Evolutionary conservation across 2,329 filamentous ascomycete species (phyloP), one percentile per base, ranked within the genome.

Genomic region (Aspergillus sp.): DNA sequence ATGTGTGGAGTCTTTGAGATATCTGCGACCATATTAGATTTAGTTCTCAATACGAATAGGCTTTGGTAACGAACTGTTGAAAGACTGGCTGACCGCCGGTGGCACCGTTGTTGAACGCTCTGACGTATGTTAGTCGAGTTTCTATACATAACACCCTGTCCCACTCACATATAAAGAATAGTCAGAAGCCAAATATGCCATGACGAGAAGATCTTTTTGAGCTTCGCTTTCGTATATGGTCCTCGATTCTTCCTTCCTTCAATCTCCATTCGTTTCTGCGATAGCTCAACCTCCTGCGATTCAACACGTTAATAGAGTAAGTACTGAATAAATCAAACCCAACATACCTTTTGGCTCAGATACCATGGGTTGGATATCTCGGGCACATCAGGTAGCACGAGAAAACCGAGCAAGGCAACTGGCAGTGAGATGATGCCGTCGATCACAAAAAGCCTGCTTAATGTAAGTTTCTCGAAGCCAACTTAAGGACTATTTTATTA

Each of bases 181-280:
- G 73, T 73, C 3, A 86, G 65, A 0, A 75, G 51, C 43, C 82
- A 86, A 1, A 86, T 78, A 48, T 82, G 82, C 82, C 83, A 86
- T 5, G 76, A 78, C 0, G 71, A 70, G 44, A 85, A 77, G 12
- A 85, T 84, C 52, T 75, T 78, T 59, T 71, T 73, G 33, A 85
- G 54, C 61, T 82, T 84, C 2, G 63, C 57, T 41, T 62, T 67
- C 1, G 72, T 76, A 49, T 74, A 76, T 1, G 72, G 71, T 36
- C 64, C 58, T 41, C 72, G 59, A 19, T 66, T 59, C 46, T 69
- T 59, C 8, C 76, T 61, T 12, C 75, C 72, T 58, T 77, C 74
- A 5, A 72, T 53, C 47, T 71, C 50, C 75, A 79, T 78, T 27
- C 76, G 62, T 48, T 71, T 71, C 42, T 69, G 65, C 0, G 73